Conservation (phyloP, 129 eudicot genomes). For the Chrysanthemum lavandulifolium region DNA sequence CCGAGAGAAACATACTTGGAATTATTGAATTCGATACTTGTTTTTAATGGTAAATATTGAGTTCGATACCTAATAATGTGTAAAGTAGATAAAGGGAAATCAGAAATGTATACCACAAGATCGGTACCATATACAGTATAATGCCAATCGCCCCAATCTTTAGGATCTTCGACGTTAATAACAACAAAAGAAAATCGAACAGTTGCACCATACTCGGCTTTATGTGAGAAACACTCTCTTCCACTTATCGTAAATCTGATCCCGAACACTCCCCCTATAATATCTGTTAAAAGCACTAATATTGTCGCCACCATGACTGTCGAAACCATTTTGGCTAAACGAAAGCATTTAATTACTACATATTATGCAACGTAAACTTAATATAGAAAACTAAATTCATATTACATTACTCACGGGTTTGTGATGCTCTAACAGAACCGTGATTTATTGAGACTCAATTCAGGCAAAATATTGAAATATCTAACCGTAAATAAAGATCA, state of each 20-base stretch:
- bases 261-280: slow-evolving; percentile 45
- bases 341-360: neutral
- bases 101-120: slow-evolving; percentile 62
- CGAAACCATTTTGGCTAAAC: slow-evolving; percentile 30
- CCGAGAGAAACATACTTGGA: too few relatives aligned
- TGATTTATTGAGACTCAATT: neutral
- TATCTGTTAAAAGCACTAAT: slow-evolving; percentile 29
- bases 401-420: slow-evolving; percentile 6
- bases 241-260: slow-evolving; percentile 67
- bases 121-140: slow-evolving; percentile 59
- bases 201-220: slow-evolving; percentile 60
- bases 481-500: neutral
- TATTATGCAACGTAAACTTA: neutral
- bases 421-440: slow-evolving; percentile 12
- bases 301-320: slow-evolving; percentile 15
- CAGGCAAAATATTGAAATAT: neutral
- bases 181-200: slow-evolving; percentile 78
- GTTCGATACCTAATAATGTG: neutral
- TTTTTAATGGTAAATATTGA: neutral
- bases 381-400: neutral
- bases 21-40: too few relatives aligned
- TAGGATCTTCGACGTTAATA: slow-evolving; percentile 65
- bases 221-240: slow-evolving; percentile 72
- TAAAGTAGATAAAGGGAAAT: neutral
- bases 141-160: too few relatives aligned